Conservation (phyloP, 78 protist genomes). For the Dictyostelium capitatum region DNA sequence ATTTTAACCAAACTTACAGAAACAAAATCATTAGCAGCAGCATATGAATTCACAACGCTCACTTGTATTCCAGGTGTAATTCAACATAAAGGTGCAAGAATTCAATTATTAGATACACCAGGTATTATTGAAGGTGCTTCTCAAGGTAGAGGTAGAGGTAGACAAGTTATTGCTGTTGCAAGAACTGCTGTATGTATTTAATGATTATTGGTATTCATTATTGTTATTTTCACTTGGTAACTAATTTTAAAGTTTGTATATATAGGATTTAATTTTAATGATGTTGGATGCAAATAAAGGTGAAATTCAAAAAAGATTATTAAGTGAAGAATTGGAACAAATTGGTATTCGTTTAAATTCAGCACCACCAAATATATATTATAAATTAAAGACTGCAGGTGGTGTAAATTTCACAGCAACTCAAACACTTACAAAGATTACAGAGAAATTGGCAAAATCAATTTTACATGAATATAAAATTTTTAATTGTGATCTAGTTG, state of each 20-base stretch:
- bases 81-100: conserved; percentile 96
- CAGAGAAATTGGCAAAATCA: conserved; percentile 82
- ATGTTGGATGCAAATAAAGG: conserved; percentile 88
- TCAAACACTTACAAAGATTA: conserved; percentile 86
- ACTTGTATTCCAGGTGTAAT: conserved; percentile 99
- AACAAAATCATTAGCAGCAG: conserved; percentile 92
- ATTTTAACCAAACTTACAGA: conserved; percentile 95
- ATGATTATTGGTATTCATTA: not conserved
- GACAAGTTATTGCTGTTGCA: conserved; percentile 93
- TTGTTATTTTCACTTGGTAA: not conserved
- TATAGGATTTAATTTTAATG: conserved; percentile 83
- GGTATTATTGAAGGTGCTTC: conserved; percentile 99
- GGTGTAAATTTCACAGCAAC: conserved; percentile 82
- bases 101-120: conserved; percentile 97
- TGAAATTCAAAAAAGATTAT: conserved; percentile 80
- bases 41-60: conserved; percentile 99
- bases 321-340: conserved; percentile 79
- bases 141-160: conserved; percentile 99
- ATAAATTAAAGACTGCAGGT: conserved; percentile 75
- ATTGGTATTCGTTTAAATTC: conserved; percentile 87
- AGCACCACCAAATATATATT: conserved; percentile 85
- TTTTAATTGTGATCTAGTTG: conserved; percentile 78
- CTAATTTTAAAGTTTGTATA: too few species aligned
- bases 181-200: conserved; percentile 80
- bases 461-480: conserved; percentile 93